Conservation (phyloP, 306 rosid genomes). For the Acacia acuminata region DNA sequence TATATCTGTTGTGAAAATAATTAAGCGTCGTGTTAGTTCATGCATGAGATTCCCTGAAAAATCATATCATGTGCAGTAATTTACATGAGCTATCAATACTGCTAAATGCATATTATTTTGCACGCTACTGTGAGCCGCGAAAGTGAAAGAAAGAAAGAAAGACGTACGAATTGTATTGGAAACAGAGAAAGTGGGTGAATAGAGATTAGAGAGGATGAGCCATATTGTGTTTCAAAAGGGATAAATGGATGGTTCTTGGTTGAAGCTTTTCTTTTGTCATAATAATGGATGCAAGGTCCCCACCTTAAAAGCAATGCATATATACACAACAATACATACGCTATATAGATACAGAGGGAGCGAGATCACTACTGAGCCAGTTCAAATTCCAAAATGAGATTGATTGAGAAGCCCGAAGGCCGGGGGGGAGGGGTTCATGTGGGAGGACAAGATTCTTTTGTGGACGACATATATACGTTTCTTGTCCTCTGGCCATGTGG, state of each 20-base stretch:
- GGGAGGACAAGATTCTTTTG: constrained; percentile 33
- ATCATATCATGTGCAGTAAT: not conserved
- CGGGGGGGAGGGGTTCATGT: constrained; percentile 13
- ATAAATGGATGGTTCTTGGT: constrained; percentile 28
- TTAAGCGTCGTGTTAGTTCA: not conserved
- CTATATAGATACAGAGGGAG: not conserved
- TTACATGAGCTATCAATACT: too few relatives aligned
- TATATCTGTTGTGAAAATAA: not conserved
- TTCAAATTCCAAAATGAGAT: constrained; percentile 8
- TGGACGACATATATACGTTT: constrained; percentile 17
- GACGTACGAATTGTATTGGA: constrained; percentile 5
- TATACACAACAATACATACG: not conserved
- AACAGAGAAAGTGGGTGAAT: constrained; percentile 2
- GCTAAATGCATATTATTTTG: not conserved
- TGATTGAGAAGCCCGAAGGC: constrained; percentile 30
- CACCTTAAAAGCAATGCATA: constrained; percentile 23
- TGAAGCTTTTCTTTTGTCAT: constrained; percentile 25
- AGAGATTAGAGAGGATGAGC: not conserved
- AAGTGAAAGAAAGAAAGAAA: constrained; percentile 3
- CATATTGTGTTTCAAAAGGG: constrained; percentile 3
- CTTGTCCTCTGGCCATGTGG: constrained; percentile 14
- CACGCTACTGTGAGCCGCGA: not conserved
- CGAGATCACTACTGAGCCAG: not conserved
- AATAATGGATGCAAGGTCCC: constrained; percentile 36
- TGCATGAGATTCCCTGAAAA: not conserved